Evolutionary conservation across 331 rosid species (phyloP), one percentile per base, ranked within the genome.

Genomic region (Quercus phellos): DNA sequence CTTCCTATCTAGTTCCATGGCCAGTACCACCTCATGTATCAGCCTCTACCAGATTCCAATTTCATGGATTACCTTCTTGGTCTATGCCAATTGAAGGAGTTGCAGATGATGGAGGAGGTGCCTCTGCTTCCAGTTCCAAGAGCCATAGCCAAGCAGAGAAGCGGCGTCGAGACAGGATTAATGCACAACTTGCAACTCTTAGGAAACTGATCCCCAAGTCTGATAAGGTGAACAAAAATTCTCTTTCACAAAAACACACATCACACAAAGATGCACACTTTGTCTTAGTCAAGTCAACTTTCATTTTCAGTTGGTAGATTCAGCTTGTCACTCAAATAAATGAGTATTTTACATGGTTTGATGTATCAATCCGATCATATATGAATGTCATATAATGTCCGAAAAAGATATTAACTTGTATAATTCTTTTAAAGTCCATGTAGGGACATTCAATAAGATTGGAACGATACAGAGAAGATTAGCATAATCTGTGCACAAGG

Each of bases 71-170:
- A 50, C 90, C 89, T 27, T 75, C 97, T 1, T 85, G 88, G 81
- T 77, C 90, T 0, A 53, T 73, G 12, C 81, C 90, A 6, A 7
- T 60, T 56, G 89, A 84, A 72, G 79, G 78, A 29, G 34, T 26
- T 72, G 79, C 76, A 5, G 91, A 89, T 73, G 92, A 89, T 43
- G 89, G 86, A 86, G 89, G 86, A 86, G 89, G 89, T 43, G 81
- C 80, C 5, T 79, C 74, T 83, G 93, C 96, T 78, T 93, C 99
- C 74, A 93, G 84, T 77, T 93, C 99, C 74, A 93, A 85, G 81
- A 93, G 96, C 90, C 99, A 95, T 72, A 93, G 99, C 83, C 96
- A 84, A 79, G 98, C 99, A 0, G 99, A 95, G 88, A 95, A 95
- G 83, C 71, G 98, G 50, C 93, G 99, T 6, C 84, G 99, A 72